Percentiles rank a stretch among this genome's conserved stretches.
Conservation (phyloP, 768 basidiomycete genomes). For the Cubamyces sp. region DNA sequence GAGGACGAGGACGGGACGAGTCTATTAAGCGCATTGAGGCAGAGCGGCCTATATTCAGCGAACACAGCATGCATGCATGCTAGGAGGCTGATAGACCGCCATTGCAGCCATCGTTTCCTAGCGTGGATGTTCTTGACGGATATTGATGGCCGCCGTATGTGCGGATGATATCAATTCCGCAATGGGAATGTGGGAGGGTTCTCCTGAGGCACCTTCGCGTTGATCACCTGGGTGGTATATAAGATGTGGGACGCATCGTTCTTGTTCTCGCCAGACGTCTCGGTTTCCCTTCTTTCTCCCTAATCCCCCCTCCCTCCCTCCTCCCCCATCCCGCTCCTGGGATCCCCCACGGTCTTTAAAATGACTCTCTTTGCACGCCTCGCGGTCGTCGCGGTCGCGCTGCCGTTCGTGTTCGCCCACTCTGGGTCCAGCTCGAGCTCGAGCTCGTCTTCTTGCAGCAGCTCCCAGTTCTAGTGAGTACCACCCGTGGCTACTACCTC, state of each 20-base stretch:
- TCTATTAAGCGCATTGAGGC: conserved; percentile 3
- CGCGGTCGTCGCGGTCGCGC: conserved; percentile 40
- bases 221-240: conserved; percentile 16
- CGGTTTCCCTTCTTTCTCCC: conserved; percentile 30
- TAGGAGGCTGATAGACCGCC: conserved; percentile 7
- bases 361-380: conserved; percentile 43
- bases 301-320: conserved; percentile 28
- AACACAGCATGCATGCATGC: neutral
- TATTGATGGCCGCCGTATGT: conserved; percentile 25
- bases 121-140: conserved; percentile 13
- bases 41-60: neutral
- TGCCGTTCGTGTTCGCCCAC: conserved; percentile 39
- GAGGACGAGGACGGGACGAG: conserved; percentile 2
- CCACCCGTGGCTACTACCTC: neutral
- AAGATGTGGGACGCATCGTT: conserved; percentile 4
- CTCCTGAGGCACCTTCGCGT: conserved; percentile 5
- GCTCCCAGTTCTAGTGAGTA: conserved; percentile 34
- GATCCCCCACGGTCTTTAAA: conserved; percentile 32
- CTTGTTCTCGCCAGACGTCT: conserved; percentile 22
- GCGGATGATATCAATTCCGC: conserved; percentile 23
- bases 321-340: conserved; percentile 39
- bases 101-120: conserved; percentile 13
- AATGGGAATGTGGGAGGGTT: conserved; percentile 5
- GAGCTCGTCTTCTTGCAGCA: conserved; percentile 32
- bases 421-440: neutral